Percentiles rank a stretch among this genome's conserved stretches.
Conservation (phyloP, 352 stramenopile species). For the Phytophthora tentaculata region DNA sequence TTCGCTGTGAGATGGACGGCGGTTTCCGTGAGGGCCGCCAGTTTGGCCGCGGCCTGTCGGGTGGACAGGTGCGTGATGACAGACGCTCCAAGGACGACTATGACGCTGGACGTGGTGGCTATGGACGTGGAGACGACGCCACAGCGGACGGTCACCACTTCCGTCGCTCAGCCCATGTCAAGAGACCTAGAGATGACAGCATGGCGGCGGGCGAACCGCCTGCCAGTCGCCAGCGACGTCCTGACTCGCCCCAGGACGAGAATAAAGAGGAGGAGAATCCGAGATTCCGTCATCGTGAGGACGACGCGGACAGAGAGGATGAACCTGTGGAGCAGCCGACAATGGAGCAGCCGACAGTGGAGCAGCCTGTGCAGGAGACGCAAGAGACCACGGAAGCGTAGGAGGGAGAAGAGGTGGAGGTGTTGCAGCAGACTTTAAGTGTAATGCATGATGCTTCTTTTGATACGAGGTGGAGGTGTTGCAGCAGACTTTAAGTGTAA, state of each 20-base stretch:
- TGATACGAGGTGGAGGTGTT: neutral
- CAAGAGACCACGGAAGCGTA: conserved; percentile 24
- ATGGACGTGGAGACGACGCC: conserved; percentile 69
- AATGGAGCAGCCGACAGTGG: conserved; percentile 1
- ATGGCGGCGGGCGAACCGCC: conserved; percentile 48
- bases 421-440: neutral
- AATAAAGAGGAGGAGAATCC: conserved; percentile 41
- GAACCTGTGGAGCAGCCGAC: conserved; percentile 16
- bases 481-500: neutral
- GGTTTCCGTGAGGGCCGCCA: conserved; percentile 87
- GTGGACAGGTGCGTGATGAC: conserved; percentile 87
- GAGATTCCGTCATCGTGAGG: conserved; percentile 32
- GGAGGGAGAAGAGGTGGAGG: neutral
- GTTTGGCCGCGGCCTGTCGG: conserved; percentile 83
- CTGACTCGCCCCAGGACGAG: conserved; percentile 21
- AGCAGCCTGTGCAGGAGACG: conserved; percentile 13
- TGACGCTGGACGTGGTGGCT: conserved; percentile 79
- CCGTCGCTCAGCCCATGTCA: conserved; percentile 58
- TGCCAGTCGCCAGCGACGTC: conserved; percentile 27
- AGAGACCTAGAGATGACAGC: conserved; percentile 68
- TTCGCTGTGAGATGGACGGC: conserved; percentile 90
- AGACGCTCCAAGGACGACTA: conserved; percentile 87
- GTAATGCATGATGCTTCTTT: neutral
- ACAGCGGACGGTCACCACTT: conserved; percentile 71
- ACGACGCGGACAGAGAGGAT: conserved; percentile 32